Evolutionary conservation across 2,329 filamentous ascomycete species (phyloP), one percentile per base, ranked within the genome.

Genomic region (Cytospora leucostoma): DNA sequence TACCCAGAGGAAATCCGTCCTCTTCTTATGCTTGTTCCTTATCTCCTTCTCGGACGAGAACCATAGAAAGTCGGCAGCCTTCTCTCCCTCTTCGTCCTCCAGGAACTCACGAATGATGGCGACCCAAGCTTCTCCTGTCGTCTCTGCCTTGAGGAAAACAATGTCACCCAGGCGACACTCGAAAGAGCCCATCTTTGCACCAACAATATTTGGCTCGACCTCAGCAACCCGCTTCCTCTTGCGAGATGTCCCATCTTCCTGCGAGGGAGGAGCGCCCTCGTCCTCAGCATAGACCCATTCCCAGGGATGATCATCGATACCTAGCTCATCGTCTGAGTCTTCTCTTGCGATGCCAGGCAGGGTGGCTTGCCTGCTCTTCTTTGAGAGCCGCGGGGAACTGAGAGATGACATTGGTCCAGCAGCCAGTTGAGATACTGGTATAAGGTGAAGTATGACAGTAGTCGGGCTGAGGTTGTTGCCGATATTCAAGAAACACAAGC

Each of bases 41-140:
- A 97, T 92, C 76, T 98, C 94, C 71, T 90, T 91, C 70, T 96
- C 91, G 0, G 91, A 92, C 0, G 91, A 93, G 73, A 99, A 97
- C 95, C 95, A 99, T 83, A 97, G 89, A 72, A 99, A 95, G 67
- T 89, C 90, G 61, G 91, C 94, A 33, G 88, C 87, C 80, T 92
- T 97, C 51, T 90, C 85, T 4, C 87, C 88, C 13, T 90, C 88
- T 21, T 91, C 88, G 37, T 88, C 85, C 53, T 94, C 88, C 47
- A 88, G 74, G 68, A 99, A 97, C 51, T 91, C 88, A 70, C 89
- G 90, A 59, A 97, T 89, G 66, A 99, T 87, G 38, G 92, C 95
- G 3, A 96, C 90, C 93, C 95, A 99, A 12, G 93, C 90, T 71
- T 96, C 92, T 68, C 92, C 92, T 49, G 86, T 85, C 4, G 91